A percentile compares a stretch with the other conserved stretches of the same genome.
Evolutionary conservation across 805 yeast genomes (phyloP).

Genomic region (Blastobotrys chiropterorum): DNA sequence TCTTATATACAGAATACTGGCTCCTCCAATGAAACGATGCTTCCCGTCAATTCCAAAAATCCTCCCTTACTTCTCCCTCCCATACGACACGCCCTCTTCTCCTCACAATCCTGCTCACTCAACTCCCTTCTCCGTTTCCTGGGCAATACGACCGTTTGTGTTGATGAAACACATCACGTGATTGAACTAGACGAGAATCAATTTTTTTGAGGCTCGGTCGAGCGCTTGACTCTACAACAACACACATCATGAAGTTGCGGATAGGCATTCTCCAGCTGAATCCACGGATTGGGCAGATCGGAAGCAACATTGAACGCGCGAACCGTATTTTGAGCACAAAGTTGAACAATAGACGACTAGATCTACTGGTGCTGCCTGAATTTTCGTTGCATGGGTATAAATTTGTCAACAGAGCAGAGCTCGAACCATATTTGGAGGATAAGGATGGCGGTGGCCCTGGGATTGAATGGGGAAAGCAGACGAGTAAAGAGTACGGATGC

Average conservation of each 20-base stretch:
- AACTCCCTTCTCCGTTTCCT: too few species aligned
- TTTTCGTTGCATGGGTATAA: constrained; percentile 81
- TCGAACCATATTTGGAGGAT: constrained; percentile 54
- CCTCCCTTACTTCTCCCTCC: too few species aligned
- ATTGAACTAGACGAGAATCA: too few species aligned
- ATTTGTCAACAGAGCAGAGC: constrained; percentile 43
- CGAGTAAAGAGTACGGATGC: constrained; percentile 48
- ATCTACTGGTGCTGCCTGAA: constrained; percentile 77
- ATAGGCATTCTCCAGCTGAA: constrained; percentile 66
- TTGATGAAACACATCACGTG: too few species aligned
- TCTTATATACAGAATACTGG: too few species aligned
- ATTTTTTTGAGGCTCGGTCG: too few species aligned
- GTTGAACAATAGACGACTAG: constrained; percentile 26
- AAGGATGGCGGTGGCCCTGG: constrained; percentile 41
- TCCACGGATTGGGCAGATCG: constrained; percentile 55
- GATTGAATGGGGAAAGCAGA: constrained; percentile 48
- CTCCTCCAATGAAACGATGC: too few species aligned
- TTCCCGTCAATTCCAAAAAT: too few species aligned
- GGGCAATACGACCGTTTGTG: too few species aligned
- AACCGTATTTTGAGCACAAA: constrained; percentile 1
- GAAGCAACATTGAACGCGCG: constrained; percentile 47
- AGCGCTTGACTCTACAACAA: too few species aligned
- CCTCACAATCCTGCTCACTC: too few species aligned
- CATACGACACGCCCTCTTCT: too few species aligned
- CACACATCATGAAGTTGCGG: constrained; percentile 33